phyloP scores from a whole-genome alignment of 2,329 filamentous ascomycete genomes.

The Fusarium palustre region DNA sequence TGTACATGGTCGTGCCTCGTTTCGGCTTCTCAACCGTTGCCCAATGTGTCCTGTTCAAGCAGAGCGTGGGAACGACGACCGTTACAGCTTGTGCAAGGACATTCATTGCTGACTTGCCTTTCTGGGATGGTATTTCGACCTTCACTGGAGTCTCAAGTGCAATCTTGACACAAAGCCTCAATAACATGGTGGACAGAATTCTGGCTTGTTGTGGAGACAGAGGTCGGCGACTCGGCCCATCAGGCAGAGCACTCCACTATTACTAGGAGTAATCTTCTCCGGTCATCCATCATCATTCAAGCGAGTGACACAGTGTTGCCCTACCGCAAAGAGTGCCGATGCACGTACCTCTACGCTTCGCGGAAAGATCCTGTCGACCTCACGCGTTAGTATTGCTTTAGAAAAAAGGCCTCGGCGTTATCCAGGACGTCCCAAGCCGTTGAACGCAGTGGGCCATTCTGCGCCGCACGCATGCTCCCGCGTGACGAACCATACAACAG shows the following conservation, averaged over 20 bases:
- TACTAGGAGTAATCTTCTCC: slow-evolving; percentile 21
- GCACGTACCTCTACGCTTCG: slow-evolving; percentile 15
- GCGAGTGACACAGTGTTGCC: slow-evolving; percentile 41
- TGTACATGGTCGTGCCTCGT: slow-evolving; percentile 36
- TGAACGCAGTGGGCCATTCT: slow-evolving; percentile 44
- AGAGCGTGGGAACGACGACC: slow-evolving; percentile 27
- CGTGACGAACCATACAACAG: slow-evolving; percentile 45
- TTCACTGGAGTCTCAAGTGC: slow-evolving; percentile 6
- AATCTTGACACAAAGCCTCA: slow-evolving; percentile 21
- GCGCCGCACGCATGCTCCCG: slow-evolving; percentile 45
- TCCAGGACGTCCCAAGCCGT: slow-evolving; percentile 42
- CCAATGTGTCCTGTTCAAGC: slow-evolving; percentile 22
- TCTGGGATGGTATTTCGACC: slow-evolving; percentile 30
- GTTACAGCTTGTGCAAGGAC: slow-evolving; percentile 37
- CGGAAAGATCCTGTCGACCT: slow-evolving; percentile 37
- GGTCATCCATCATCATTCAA: slow-evolving; percentile 31
- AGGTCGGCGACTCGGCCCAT: slow-evolving; percentile 38
- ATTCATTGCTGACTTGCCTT: slow-evolving; percentile 19
- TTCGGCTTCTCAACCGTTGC: slow-evolving; percentile 30
- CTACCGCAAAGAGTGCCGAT: slow-evolving; percentile 27
- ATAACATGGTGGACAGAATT: slow-evolving; percentile 12
- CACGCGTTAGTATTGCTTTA: slow-evolving; percentile 5
- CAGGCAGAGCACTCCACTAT: slow-evolving; percentile 18
- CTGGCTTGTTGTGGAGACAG: slow-evolving; percentile 23
- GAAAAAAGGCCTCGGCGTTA: slow-evolving; percentile 19